Evolutionary conservation across 2,329 filamentous ascomycete species (phyloP).

Genomic region (Pestalotiopsis fici): DNA sequence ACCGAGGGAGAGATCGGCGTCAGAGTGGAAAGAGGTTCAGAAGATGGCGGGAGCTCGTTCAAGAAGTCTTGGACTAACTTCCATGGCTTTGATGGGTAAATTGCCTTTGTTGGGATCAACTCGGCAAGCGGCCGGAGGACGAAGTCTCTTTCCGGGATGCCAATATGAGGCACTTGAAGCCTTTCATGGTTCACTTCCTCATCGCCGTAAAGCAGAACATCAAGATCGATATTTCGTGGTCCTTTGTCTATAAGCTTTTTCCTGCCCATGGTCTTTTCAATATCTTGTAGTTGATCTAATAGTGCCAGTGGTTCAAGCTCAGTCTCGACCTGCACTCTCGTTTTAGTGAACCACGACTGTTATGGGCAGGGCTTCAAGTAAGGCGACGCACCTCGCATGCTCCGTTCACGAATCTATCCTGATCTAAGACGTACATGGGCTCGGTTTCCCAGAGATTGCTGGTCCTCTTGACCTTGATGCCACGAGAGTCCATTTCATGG

Average conservation of each 20-base stretch:
- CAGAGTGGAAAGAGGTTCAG: constrained; percentile 56
- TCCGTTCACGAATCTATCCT: constrained; percentile 87
- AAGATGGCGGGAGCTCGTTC: constrained; percentile 53
- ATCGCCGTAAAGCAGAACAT: constrained; percentile 82
- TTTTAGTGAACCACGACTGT: constrained; percentile 6
- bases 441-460: constrained; percentile 93
- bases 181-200: constrained; percentile 66
- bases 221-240: constrained; percentile 90
- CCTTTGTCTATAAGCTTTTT: constrained; percentile 90
- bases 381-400: constrained; percentile 75
- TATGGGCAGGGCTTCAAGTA: neutral
- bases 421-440: constrained; percentile 94
- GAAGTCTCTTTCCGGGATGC: constrained; percentile 90
- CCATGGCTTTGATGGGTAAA: constrained; percentile 58
- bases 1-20: constrained; percentile 53
- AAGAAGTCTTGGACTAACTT: constrained; percentile 62
- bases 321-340: constrained; percentile 73
- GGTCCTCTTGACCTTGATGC: constrained; percentile 75
- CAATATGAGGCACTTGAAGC: constrained; percentile 80
- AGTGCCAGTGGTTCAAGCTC: constrained; percentile 72
- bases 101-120: constrained; percentile 58
- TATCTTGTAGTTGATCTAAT: constrained; percentile 78
- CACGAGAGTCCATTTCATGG: constrained; percentile 70
- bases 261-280: constrained; percentile 79
- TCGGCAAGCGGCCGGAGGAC: constrained; percentile 85